Percentiles rank a stretch among this genome's conserved stretches.
phyloP scores from a whole-genome alignment of 768 basidiomycete species.

The Leucosporidium scottii region DNA sequence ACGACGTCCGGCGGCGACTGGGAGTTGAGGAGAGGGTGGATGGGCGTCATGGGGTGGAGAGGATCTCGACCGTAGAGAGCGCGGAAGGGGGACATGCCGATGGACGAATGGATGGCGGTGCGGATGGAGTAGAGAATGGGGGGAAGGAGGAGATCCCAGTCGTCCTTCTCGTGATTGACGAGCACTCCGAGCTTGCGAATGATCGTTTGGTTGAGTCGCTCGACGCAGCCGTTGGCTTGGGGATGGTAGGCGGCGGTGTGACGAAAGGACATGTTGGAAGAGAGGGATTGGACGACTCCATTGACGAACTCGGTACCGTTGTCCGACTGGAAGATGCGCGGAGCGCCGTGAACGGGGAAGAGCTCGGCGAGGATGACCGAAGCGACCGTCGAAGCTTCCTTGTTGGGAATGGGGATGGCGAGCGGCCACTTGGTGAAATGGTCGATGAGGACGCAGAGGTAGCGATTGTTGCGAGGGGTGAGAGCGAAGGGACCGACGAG shows the following conservation, averaged over 20 bases:
- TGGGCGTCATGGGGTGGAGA: neutral
- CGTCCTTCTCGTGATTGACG: constrained; percentile 40
- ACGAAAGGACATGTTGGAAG: constrained; percentile 34
- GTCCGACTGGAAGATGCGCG: constrained; percentile 37
- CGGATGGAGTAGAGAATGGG: constrained; percentile 44
- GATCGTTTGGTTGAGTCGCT: constrained; percentile 45
- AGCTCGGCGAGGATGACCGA: constrained; percentile 45
- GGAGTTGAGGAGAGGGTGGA: no score
- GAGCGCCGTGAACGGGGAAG: constrained; percentile 35
- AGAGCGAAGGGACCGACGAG: no score
- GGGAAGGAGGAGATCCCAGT: constrained; percentile 43
- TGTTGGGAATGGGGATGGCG: constrained; percentile 38
- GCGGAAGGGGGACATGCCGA: constrained; percentile 39
- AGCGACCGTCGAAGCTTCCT: constrained; percentile 35
- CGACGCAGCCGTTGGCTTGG: constrained; percentile 46
- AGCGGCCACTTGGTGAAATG: no score
- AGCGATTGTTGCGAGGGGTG: no score
- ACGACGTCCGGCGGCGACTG: no score
- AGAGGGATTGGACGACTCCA: neutral
- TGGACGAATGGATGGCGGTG: constrained; percentile 39
- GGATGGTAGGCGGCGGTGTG: constrained; percentile 47
- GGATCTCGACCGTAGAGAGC: constrained; percentile 24
- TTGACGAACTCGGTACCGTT: constrained; percentile 37
- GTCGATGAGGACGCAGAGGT: no score
- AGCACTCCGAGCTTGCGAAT: constrained; percentile 45